Conservation (phyloP, 345 rosid species). For the Zanthoxylum bungeanum region DNA sequence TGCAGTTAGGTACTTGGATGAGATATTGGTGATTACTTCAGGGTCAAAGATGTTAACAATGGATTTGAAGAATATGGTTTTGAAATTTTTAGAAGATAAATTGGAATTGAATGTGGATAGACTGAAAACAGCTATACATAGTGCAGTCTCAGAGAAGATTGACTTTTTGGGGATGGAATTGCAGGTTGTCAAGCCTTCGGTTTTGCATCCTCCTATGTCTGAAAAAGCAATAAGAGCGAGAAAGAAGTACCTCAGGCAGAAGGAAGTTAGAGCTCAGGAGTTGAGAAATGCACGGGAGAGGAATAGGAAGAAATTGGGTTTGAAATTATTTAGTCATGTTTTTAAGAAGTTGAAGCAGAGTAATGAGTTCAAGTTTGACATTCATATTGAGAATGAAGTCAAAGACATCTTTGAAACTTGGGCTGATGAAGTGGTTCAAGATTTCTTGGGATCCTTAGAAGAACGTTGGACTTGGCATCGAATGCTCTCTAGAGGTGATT, state of each 20-base stretch:
- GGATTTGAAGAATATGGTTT: conserved; percentile 59
- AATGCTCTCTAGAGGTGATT: conserved; percentile 75
- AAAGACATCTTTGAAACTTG: conserved; percentile 56
- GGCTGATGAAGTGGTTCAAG: conserved; percentile 75
- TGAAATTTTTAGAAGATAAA: conserved; percentile 52
- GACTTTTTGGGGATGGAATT: conserved; percentile 76
- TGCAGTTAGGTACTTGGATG: conserved; percentile 85
- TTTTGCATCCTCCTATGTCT: conserved; percentile 73
- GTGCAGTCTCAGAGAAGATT: conserved; percentile 80
- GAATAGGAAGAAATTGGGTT: conserved; percentile 69
- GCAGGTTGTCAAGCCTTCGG: conserved; percentile 88
- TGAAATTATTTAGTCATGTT: conserved; percentile 67
- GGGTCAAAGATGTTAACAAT: conserved; percentile 64
- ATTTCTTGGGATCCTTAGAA: conserved; percentile 72
- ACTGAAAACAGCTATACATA: conserved; percentile 62
- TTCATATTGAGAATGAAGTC: conserved; percentile 65
- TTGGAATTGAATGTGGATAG: conserved; percentile 65
- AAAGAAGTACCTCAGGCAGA: conserved; percentile 84
- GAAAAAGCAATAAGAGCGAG: conserved; percentile 83
- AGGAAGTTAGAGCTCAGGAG: conserved; percentile 73
- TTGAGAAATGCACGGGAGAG: conserved; percentile 80
- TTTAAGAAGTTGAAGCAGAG: conserved; percentile 71
- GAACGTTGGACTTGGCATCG: conserved; percentile 79
- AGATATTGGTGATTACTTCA: conserved; percentile 72
- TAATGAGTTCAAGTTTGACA: conserved; percentile 47